These are phyloP conservation scores for Tetrahymena borealis DNA, from an alignment of 73 alveolate species.

Conservation along the genomic window DNA sequence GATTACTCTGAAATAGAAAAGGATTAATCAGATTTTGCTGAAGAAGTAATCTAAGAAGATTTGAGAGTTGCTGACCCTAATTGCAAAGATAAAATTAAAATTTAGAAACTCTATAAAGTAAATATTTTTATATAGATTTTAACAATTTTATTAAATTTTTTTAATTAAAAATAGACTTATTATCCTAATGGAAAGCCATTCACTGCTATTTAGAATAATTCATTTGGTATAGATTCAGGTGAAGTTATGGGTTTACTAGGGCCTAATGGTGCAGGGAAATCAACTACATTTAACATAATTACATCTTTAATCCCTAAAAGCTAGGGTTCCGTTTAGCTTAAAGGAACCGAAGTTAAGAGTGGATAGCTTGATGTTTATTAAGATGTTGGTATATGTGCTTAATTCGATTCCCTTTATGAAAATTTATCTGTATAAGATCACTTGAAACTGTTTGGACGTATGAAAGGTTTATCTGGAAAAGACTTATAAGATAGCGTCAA, in stretches of 20 bases:
- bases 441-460: constrained; percentile 52
- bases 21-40: background rate
- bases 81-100: background rate
- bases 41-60: background rate
- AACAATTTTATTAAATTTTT: background rate
- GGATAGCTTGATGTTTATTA: constrained; percentile 41
- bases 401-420: constrained; percentile 58
- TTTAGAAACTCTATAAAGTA: background rate
- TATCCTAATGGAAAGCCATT: background rate
- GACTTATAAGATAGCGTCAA: constrained; percentile 40
- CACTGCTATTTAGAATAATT: background rate
- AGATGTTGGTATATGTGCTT: constrained; percentile 60
- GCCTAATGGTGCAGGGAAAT: constrained; percentile 93
- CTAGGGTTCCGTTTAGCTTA: background rate
- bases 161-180: background rate
- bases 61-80: background rate
- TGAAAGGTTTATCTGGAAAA: constrained; percentile 51
- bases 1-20: background rate
- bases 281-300: constrained; percentile 73
- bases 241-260: constrained; percentile 82
- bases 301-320: constrained; percentile 15
- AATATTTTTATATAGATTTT: background rate
- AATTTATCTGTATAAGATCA: constrained; percentile 62
- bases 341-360: constrained; percentile 14
- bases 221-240: constrained; percentile 53